Evolutionary conservation across 768 basidiomycete genomes (phyloP).

Genomic region (Pleurotus cornucopiae): DNA sequence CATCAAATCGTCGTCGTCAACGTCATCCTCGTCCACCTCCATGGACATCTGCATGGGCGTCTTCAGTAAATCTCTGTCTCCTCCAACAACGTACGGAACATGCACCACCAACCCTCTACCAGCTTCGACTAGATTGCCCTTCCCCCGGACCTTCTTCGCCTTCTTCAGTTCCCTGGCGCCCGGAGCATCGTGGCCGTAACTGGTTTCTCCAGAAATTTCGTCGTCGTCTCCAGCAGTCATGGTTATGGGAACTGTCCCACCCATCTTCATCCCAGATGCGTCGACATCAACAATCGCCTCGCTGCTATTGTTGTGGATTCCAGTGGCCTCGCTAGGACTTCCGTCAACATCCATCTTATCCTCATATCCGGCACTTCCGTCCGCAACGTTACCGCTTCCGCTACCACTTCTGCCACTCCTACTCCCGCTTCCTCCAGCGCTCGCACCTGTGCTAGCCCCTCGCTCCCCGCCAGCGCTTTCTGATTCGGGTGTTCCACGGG

Average conservation of each 20-base stretch:
- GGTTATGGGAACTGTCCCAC: neutral
- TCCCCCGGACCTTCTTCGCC: constrained; percentile 23
- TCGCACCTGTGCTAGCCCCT: neutral
- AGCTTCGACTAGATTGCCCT: constrained; percentile 17
- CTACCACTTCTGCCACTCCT: neutral
- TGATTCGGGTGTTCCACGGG: neutral
- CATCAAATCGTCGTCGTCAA: neutral
- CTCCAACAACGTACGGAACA: constrained; percentile 19
- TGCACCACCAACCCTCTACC: constrained; percentile 22
- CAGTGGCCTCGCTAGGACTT: neutral
- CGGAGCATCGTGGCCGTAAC: neutral
- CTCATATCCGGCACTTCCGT: constrained; percentile 9
- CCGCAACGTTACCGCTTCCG: constrained; percentile 5
- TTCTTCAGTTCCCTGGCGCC: neutral
- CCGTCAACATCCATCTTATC: constrained; percentile 12
- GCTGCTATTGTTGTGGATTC: neutral
- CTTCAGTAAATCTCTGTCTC: constrained; percentile 8
- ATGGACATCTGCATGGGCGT: constrained; percentile 16
- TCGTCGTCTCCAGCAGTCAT: neutral
- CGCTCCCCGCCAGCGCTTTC: neutral
- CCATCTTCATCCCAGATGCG: neutral
- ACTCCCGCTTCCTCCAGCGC: neutral
- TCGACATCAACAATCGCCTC: neutral
- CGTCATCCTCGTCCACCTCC: constrained; percentile 18
- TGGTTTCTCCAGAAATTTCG: neutral